These are phyloP conservation scores for Aurantiochytrium sp. DNA, from an alignment of 108 stramenopile genomes.

Conservation along the genomic window DNA sequence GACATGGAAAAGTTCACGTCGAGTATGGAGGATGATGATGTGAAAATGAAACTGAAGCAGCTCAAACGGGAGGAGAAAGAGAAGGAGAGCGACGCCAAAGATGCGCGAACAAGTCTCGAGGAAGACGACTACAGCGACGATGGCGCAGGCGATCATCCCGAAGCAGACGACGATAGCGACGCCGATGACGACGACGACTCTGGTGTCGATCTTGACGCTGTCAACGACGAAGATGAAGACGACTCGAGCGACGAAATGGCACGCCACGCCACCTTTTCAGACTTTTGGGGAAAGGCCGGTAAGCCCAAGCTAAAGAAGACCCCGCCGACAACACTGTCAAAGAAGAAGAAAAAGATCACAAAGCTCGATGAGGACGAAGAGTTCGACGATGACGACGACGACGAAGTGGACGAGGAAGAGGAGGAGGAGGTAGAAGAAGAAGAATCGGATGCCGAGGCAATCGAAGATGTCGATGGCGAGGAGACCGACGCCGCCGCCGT, in stretches of 20 bases:
- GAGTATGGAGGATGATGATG: slow-evolving; percentile 64
- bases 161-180: slow-evolving; percentile 40
- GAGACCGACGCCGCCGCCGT: slow-evolving; percentile 27
- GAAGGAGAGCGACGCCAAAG: not conserved
- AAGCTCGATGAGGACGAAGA: not conserved
- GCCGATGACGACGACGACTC: slow-evolving; percentile 29
- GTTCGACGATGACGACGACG: not conserved
- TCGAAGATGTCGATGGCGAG: slow-evolving; percentile 19
- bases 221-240: not conserved
- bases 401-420: not conserved
- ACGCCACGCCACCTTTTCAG: not conserved
- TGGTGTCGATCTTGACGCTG: not conserved
- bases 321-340: not conserved
- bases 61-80: not conserved
- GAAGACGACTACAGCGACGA: slow-evolving; percentile 35
- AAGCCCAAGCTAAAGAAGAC: not conserved
- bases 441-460: not conserved
- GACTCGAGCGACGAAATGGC: not conserved
- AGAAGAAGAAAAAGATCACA: not conserved
- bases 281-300: not conserved
- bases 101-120: not conserved
- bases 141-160: slow-evolving; percentile 43
- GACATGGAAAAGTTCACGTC: slow-evolving; percentile 60
- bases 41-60: slow-evolving; percentile 46
- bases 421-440: not conserved